Evolutionary conservation across 495 filamentous ascomycete species (phyloP), one percentile per base, ranked within the genome.

Genomic region (Penicillium bovifimosum): DNA sequence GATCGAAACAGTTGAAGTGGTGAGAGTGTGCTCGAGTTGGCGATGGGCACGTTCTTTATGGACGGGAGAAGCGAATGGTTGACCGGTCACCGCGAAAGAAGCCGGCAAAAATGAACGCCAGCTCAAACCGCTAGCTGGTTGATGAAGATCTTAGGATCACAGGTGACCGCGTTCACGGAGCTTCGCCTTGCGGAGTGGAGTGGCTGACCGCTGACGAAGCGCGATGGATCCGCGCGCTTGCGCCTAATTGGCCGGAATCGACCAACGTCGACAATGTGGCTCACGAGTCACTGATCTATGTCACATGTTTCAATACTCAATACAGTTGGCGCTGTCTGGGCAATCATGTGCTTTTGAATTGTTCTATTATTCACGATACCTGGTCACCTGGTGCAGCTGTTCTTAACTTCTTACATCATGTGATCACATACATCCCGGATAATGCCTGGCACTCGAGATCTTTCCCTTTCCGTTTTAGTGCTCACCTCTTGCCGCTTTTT

Each of bases 141-240:
- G 38, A 42, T 32, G 28, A 40, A 16, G 36, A 16, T n/a, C n/a
- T 34, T 6, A 24, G 17, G 39, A 42, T 34, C n/a, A 3, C 33
- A 18, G 29, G 17, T 42, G 38, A 11, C 45, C 20, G 20, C 17
- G 17, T 6, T 41, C 36, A 38, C 47, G 28, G 38, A 50, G 48
- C 48, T 49, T 38, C 35, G 18, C 20, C 20, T 24, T 24, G 47
- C 43, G 20, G 16, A 46, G 35, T 35, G 48, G 48, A 41, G 47
- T 33, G 29, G 31, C 48, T 50, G 38, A 38, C 48, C 48, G 48
- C 48, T 50, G 48, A 50, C 38, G 31, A 41, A 41, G 29, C 38
- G 48, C 28, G 8, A n/a, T 24, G 26, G 41, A 28, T 24, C 40
- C 48, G 35, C 28, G 24, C 16, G 28, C 47, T 41, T 50, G 48